Evolutionary conservation across 805 yeast species (phyloP).

Genomic region (Ogataea degrootiae): DNA sequence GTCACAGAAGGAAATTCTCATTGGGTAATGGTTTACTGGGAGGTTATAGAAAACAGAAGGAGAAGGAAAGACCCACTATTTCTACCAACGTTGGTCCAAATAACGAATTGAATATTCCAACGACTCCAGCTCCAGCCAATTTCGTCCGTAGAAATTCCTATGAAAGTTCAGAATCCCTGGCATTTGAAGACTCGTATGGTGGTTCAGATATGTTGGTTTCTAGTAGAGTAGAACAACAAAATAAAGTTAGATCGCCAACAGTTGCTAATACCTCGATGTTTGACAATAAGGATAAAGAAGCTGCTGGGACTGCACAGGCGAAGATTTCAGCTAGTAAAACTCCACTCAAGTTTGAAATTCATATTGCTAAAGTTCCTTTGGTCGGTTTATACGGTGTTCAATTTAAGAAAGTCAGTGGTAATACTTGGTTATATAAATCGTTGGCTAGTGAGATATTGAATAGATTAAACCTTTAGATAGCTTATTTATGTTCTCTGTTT

Average conservation of each 20-base stretch:
- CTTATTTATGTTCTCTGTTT: not conserved
- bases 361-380: slow-evolving; percentile 86
- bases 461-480: slow-evolving; percentile 54
- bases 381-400: slow-evolving; percentile 91
- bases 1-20: slow-evolving; percentile 60
- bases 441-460: slow-evolving; percentile 80
- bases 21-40: slow-evolving; percentile 54
- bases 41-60: slow-evolving; percentile 47
- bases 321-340: slow-evolving; percentile 32
- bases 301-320: slow-evolving; percentile 2
- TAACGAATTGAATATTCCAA: slow-evolving; percentile 41
- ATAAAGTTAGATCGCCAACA: slow-evolving; percentile 16
- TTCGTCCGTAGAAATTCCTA: slow-evolving; percentile 31
- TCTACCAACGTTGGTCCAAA: slow-evolving; percentile 20
- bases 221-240: slow-evolving; percentile 50
- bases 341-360: slow-evolving; percentile 85
- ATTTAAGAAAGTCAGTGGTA: slow-evolving; percentile 88
- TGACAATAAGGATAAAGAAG: slow-evolving; percentile 3
- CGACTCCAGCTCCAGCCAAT: slow-evolving; percentile 37
- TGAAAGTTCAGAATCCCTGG: slow-evolving; percentile 59
- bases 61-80: slow-evolving; percentile 28
- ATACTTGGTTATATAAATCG: slow-evolving; percentile 92
- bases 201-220: slow-evolving; percentile 56
- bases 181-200: slow-evolving; percentile 48
- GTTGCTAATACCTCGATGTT: not conserved